Base-by-base conservation (phyloP, 805 yeast genomes). In the Nakazawaea wickerhamii region DNA sequence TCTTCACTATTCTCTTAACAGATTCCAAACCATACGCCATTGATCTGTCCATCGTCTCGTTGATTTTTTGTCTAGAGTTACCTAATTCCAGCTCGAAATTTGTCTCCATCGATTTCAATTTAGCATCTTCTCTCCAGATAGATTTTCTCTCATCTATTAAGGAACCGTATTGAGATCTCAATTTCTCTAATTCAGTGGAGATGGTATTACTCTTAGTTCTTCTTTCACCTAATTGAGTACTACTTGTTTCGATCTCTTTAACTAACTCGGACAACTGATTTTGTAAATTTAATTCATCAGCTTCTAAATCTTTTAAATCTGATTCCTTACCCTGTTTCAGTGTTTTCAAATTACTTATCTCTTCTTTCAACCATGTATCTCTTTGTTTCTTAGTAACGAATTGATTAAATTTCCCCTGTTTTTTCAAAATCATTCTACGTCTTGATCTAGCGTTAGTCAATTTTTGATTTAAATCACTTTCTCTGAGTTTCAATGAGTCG, bases 51-150 rank as follows among this genome's bases (percentile, higher is more conserved):
- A 87, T 84, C 0, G 90, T 82, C 49, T 79, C 85, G 35, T 75
- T 70, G 4, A 88, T 77, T 19, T 66, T 57, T 48, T 84, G 74
- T 48, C 77, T 81, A 2, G 87, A 80, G 34, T 61, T 63, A 19
- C 65, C 67, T 10, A 80, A 68, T 32, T 81, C 85, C 36, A 74
- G 74, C 9, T 66, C 64, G 10, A 79, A 61, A 2, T 82, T 72
- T 33, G 76, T 81, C 10, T 70, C 55, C 13, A 78, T 62, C n/a
- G 83, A 72, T 46, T 73, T 75, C 30, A 73, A 60, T 51, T 77
- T 78, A 38, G 84, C 78, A 50, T 87, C 93, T 18, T 81, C 79
- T 54, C 96, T 75, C 95, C 95, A 87, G 9, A 82, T 61, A 7
- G 61, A 63, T 55, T 84, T 88, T 51, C 95, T 74, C 46, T 77